These are phyloP conservation scores for Yamadazyma olivae DNA, from an alignment of 805 yeast species.

Conservation along the genomic window DNA sequence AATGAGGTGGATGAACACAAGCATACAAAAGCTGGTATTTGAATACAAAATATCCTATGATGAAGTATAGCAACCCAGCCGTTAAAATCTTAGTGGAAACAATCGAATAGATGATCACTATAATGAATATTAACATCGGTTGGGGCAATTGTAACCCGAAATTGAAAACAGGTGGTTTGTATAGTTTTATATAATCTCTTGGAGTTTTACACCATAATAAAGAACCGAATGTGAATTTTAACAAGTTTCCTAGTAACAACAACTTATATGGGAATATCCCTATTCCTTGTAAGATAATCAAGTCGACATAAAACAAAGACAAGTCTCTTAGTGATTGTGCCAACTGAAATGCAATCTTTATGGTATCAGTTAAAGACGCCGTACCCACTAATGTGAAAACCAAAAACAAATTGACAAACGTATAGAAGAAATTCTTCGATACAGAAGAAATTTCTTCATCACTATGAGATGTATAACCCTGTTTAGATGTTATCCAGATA, in stretches of 20 bases:
- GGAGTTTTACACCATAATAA: conserved; percentile 75
- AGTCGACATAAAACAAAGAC: conserved; percentile 86
- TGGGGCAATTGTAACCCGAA: conserved; percentile 91
- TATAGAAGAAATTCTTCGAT: conserved; percentile 89
- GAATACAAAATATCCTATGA: conserved; percentile 83
- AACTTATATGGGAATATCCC: conserved; percentile 90
- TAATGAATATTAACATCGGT: conserved; percentile 80
- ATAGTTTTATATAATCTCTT: conserved; percentile 69
- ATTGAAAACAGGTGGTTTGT: conserved; percentile 88
- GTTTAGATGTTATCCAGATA: conserved; percentile 76
- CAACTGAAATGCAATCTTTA: conserved; percentile 80
- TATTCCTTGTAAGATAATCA: conserved; percentile 74
- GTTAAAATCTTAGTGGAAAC: conserved; percentile 83
- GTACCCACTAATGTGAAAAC: conserved; percentile 95
- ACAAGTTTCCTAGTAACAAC: conserved; percentile 73
- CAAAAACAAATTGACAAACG: conserved; percentile 88
- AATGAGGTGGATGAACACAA: conserved; percentile 92
- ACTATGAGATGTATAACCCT: conserved; percentile 88
- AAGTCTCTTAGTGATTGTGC: conserved; percentile 79
- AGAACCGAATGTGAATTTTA: conserved; percentile 59
- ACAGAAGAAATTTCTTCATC: conserved; percentile 91
- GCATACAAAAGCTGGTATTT: conserved; percentile 89
- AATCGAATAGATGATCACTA: conserved; percentile 83
- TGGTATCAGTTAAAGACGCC: conserved; percentile 84
- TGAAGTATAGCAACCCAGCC: conserved; percentile 80